These are phyloP conservation scores for Globisporangium middletonii DNA, from an alignment of 352 stramenopile genomes.

Conservation along the genomic window DNA sequence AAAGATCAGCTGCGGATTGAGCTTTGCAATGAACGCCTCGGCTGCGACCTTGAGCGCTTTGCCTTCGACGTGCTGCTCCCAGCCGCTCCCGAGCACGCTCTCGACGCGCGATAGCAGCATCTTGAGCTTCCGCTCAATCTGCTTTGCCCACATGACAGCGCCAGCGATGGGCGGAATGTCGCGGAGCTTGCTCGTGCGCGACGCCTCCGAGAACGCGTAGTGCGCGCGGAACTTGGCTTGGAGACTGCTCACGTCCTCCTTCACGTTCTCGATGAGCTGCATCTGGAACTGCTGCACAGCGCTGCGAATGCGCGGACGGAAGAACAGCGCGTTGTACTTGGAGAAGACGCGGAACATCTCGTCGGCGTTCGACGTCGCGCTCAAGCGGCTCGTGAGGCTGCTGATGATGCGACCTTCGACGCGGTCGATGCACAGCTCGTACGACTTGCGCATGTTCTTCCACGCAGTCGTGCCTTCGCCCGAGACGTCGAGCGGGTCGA, in stretches of 20 bases:
- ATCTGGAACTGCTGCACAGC: slow-evolving; percentile 99
- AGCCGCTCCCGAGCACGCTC: slow-evolving; percentile 95
- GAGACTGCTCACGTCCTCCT: slow-evolving; percentile 94
- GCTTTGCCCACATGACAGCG: slow-evolving; percentile 99
- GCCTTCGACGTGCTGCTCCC: slow-evolving; percentile 97
- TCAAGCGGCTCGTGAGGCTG: slow-evolving; percentile 85
- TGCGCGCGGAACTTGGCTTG: slow-evolving; percentile 93
- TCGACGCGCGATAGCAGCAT: slow-evolving; percentile 95
- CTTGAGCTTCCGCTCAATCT: slow-evolving; percentile 99
- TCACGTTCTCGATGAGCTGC: slow-evolving; percentile 97
- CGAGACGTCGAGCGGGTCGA: slow-evolving; percentile 86
- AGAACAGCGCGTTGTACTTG: slow-evolving; percentile 98
- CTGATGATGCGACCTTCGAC: slow-evolving; percentile 91
- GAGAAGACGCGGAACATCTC: slow-evolving; percentile 97
- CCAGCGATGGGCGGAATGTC: slow-evolving; percentile 97
- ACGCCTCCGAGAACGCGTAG: slow-evolving; percentile 96
- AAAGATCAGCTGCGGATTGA: slow-evolving; percentile 92
- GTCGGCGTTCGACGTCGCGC: slow-evolving; percentile 88
- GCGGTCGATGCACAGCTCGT: slow-evolving; percentile 89
- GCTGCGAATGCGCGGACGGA: slow-evolving; percentile 90
- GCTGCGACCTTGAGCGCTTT: slow-evolving; percentile 91
- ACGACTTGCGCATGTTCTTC: slow-evolving; percentile 85
- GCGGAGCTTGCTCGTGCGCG: slow-evolving; percentile 90
- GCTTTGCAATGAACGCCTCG: slow-evolving; percentile 82
- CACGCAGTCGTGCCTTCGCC: slow-evolving; percentile 75